These are phyloP conservation scores for Tetrapisispora taiwanensis DNA, from an alignment of 805 yeast genomes.

Conservation along the genomic window DNA sequence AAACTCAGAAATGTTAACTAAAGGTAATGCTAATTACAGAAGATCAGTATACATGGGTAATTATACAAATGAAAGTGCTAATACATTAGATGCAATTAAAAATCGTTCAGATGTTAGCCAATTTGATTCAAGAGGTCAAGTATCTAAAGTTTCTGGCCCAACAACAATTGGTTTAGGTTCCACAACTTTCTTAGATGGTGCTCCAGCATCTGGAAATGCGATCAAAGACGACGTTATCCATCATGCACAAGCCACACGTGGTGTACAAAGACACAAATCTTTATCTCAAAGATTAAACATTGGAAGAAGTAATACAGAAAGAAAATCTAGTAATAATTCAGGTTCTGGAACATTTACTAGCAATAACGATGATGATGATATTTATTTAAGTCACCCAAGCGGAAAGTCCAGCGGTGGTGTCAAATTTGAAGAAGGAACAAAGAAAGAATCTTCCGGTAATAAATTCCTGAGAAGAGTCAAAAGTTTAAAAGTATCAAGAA, in stretches of 20 bases:
- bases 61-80: slow-evolving; percentile 5
- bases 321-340: background rate
- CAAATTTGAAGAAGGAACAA: slow-evolving; percentile 17
- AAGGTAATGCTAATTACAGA: slow-evolving; percentile 4
- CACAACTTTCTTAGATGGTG: slow-evolving; percentile 88
- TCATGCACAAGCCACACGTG: slow-evolving; percentile 30
- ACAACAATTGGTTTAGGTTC: slow-evolving; percentile 84
- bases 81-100: slow-evolving; percentile 37
- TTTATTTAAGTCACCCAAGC: slow-evolving; percentile 13
- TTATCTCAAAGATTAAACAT: slow-evolving; percentile 48
- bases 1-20: slow-evolving; percentile 35
- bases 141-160: slow-evolving; percentile 73
- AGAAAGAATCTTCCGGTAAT: slow-evolving; percentile 33
- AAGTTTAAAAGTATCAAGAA: slow-evolving; percentile 66
- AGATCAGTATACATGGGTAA: slow-evolving; percentile 2
- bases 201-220: slow-evolving; percentile 67
- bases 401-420: slow-evolving; percentile 4
- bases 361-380: slow-evolving; percentile 21
- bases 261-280: slow-evolving; percentile 75
- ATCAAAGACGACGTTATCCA: slow-evolving; percentile 30
- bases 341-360: background rate
- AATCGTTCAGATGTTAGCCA: slow-evolving; percentile 40
- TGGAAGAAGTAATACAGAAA: slow-evolving; percentile 2
- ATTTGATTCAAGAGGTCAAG: slow-evolving; percentile 61
- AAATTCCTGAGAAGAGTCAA: slow-evolving; percentile 76